A percentile compares a stretch with the other conserved stretches of the same genome.
Conservation (phyloP, 1,284 basidiomycete species). For the Trichosporon coremiiforme region DNA sequence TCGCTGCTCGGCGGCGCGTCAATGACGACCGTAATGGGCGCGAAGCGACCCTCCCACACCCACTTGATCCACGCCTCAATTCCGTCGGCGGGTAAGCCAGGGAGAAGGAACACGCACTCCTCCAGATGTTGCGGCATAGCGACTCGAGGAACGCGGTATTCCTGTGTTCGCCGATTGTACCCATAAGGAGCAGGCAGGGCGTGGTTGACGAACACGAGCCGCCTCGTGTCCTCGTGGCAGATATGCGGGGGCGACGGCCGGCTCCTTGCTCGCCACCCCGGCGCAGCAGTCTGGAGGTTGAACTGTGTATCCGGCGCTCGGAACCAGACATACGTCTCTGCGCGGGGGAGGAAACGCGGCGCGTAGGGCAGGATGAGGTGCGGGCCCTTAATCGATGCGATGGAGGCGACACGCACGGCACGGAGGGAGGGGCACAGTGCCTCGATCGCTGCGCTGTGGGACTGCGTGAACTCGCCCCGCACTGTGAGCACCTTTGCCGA, state of each 20-base stretch:
- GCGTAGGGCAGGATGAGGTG: background rate
- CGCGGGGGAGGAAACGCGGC: background rate
- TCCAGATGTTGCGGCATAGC: background rate
- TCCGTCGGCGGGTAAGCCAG: background rate
- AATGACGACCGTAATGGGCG: background rate
- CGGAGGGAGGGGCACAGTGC: background rate
- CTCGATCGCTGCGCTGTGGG: background rate
- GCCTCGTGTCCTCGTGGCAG: background rate
- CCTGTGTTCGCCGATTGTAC: background rate
- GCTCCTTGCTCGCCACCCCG: background rate
- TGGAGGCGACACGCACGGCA: background rate
- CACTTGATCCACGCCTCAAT: background rate
- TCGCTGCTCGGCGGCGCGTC: background rate
- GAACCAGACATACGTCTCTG: slow-evolving; percentile 12
- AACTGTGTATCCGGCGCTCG: background rate
- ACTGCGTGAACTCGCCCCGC: too few species aligned
- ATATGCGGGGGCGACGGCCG: background rate
- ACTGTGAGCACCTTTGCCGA: background rate
- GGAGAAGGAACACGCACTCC: background rate
- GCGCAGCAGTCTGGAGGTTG: background rate
- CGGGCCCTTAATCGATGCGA: background rate
- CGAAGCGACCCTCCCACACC: background rate
- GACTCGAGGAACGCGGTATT: background rate
- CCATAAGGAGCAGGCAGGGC: background rate
- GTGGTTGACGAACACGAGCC: background rate